phyloP scores from a whole-genome alignment of 164 flowering plant genomes.

The Buxus sempervirens region DNA sequence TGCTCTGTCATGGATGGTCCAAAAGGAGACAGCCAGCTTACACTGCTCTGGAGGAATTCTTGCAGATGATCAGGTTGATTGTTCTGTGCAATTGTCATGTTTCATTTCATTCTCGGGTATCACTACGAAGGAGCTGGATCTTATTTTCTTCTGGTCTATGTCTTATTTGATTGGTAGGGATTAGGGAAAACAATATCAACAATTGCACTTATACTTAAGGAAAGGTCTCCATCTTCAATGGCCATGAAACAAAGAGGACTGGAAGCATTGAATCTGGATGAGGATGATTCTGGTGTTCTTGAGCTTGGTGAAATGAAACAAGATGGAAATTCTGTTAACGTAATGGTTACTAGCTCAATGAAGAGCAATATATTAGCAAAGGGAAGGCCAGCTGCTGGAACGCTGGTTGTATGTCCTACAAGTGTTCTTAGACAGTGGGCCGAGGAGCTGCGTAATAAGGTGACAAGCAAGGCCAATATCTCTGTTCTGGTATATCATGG shows the following conservation, averaged over 20 bases:
- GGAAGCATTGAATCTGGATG: slow-evolving; percentile 70
- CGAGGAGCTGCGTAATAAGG: slow-evolving; percentile 79
- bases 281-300: slow-evolving; percentile 47
- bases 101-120: neutral
- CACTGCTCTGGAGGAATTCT: slow-evolving; percentile 87
- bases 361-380: slow-evolving; percentile 22
- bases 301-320: slow-evolving; percentile 24
- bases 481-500: slow-evolving; percentile 85
- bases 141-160: neutral
- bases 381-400: slow-evolving; percentile 90
- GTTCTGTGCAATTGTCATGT: neutral
- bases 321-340: slow-evolving; percentile 17
- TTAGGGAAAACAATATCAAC: slow-evolving; percentile 90
- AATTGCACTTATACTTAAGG: slow-evolving; percentile 86
- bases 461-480: slow-evolving; percentile 62
- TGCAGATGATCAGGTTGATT: slow-evolving; percentile 90
- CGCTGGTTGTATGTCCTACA: slow-evolving; percentile 91
- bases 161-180: slow-evolving; percentile 47
- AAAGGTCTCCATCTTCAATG: slow-evolving; percentile 55
- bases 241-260: slow-evolving; percentile 23
- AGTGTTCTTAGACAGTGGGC: slow-evolving; percentile 96
- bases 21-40: slow-evolving; percentile 62
- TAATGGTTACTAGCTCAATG: slow-evolving; percentile 4
- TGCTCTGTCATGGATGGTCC: slow-evolving; percentile 93
- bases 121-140: neutral